Conservation (phyloP, 2,329 filamentous ascomycete genomes). For the Fusarium coicis region DNA sequence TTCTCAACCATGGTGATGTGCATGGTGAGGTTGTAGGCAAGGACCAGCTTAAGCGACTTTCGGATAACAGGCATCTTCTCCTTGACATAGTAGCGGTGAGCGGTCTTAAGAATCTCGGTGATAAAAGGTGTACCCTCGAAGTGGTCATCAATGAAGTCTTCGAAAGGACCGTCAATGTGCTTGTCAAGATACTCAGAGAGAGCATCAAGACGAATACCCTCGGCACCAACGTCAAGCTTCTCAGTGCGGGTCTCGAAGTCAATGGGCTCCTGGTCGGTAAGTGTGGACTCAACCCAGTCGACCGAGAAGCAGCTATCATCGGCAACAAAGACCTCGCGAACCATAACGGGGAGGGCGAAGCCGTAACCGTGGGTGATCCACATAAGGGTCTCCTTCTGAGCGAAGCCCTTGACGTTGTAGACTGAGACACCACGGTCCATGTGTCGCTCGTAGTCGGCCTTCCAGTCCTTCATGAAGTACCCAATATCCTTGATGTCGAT, state of each 20-base stretch:
- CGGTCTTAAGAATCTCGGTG: slow-evolving; percentile 95
- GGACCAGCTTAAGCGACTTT: slow-evolving; percentile 92
- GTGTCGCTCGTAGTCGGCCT: slow-evolving; percentile 94
- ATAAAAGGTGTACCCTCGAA: slow-evolving; percentile 96
- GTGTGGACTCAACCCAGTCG: slow-evolving; percentile 89
- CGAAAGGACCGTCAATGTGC: slow-evolving; percentile 91
- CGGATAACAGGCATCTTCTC: slow-evolving; percentile 90
- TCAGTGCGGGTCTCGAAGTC: slow-evolving; percentile 90
- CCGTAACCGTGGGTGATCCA: slow-evolving; percentile 98
- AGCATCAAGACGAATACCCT: slow-evolving; percentile 83
- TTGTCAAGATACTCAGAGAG: slow-evolving; percentile 94
- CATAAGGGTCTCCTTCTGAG: slow-evolving; percentile 74
- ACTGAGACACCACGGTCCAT: slow-evolving; percentile 88
- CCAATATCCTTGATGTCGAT: slow-evolving; percentile 99
- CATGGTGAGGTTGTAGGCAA: slow-evolving; percentile 94
- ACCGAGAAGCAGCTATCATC: slow-evolving; percentile 93
- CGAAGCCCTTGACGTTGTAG: slow-evolving; percentile 91
- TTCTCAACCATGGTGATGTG: slow-evolving; percentile 96
- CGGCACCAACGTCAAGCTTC: slow-evolving; percentile 87
- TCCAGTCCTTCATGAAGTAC: slow-evolving; percentile 99
- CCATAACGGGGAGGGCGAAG: slow-evolving; percentile 90
- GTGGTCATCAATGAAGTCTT: slow-evolving; percentile 94
- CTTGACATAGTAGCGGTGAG: slow-evolving; percentile 90
- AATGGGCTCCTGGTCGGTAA: slow-evolving; percentile 74
- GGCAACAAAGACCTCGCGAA: slow-evolving; percentile 90